Conservation (phyloP, 2,329 filamentous ascomycete species). For the Neoascochyta sp. region DNA sequence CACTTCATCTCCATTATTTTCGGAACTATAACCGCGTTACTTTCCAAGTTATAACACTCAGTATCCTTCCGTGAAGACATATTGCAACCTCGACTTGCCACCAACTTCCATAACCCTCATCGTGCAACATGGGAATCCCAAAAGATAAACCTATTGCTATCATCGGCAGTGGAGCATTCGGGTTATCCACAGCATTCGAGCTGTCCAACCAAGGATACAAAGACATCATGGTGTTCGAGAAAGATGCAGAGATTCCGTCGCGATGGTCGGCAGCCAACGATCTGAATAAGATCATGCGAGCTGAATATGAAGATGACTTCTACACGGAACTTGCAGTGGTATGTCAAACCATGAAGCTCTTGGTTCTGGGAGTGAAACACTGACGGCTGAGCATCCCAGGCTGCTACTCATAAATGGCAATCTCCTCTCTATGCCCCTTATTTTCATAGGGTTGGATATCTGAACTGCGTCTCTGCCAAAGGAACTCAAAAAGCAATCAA, state of each 20-base stretch:
- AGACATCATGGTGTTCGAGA: constrained; percentile 30
- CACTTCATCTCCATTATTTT: background rate
- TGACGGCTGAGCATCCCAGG: too few relatives aligned
- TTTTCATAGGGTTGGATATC: constrained; percentile 51
- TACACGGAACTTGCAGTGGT: constrained; percentile 55
- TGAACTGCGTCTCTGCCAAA: constrained; percentile 49
- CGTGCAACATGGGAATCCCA: constrained; percentile 17
- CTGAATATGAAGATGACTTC: constrained; percentile 56
- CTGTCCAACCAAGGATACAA: constrained; percentile 28
- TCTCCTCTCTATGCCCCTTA: constrained; percentile 53
- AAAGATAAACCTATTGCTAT: constrained; percentile 25
- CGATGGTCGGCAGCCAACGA: constrained; percentile 56
- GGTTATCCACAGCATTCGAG: constrained; percentile 30
- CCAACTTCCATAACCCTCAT: too few relatives aligned
- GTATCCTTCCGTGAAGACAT: too few relatives aligned
- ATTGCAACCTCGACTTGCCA: background rate
- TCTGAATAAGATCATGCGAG: constrained; percentile 59
- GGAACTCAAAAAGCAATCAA: constrained; percentile 49
- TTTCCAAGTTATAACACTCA: background rate
- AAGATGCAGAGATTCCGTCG: constrained; percentile 44
- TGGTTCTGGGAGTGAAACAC: too few relatives aligned
- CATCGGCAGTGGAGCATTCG: constrained; percentile 31
- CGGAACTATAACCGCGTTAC: background rate
- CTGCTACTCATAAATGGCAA: constrained; percentile 54
- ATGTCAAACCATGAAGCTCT: too few relatives aligned